Conservation (phyloP, 257 asterid genomes). For the Linderniella brevidens region DNA sequence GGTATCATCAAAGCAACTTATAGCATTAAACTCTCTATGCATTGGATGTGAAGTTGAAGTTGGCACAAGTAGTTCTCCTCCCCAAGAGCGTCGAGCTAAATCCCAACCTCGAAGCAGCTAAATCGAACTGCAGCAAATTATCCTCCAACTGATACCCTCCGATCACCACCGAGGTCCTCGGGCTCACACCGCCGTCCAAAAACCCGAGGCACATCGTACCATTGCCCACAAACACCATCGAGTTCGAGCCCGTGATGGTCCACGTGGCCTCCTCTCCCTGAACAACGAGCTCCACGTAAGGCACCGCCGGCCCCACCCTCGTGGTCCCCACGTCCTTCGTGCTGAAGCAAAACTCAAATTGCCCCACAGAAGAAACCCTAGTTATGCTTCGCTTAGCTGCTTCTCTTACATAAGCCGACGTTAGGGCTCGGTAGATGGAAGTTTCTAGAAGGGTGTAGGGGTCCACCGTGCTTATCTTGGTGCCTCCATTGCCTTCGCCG, state of each 20-base stretch:
- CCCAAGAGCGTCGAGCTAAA: constrained; percentile 10
- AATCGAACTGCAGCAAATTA: background rate
- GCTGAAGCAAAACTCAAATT: too few species aligned
- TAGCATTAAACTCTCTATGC: too few species aligned
- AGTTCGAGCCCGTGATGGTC: constrained; percentile 14
- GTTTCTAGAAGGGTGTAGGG: constrained; percentile 19
- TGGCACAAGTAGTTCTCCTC: constrained; percentile 14
- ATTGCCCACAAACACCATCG: constrained; percentile 14
- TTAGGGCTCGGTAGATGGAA: background rate
- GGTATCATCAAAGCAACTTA: too few species aligned
- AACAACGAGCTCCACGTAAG: constrained; percentile 13
- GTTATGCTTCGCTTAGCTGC: constrained; percentile 9
- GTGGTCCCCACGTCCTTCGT: background rate
- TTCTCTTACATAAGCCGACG: constrained; percentile 7
- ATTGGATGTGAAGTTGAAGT: constrained; percentile 21
- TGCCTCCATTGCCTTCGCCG: constrained; percentile 18
- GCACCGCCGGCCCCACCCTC: constrained; percentile 13
- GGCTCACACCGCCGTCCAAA: constrained; percentile 13
- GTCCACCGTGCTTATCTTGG: constrained; percentile 19
- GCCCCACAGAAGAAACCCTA: background rate
- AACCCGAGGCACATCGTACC: constrained; percentile 15
- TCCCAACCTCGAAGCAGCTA: constrained; percentile 17
- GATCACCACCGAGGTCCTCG: constrained; percentile 17
- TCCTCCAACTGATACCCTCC: constrained; percentile 20
- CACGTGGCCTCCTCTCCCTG: constrained; percentile 15